A percentile compares a stretch with the other conserved stretches of the same genome.
phyloP scores from a whole-genome alignment of 306 rosid species.

The Styphnolobium japonicum region DNA sequence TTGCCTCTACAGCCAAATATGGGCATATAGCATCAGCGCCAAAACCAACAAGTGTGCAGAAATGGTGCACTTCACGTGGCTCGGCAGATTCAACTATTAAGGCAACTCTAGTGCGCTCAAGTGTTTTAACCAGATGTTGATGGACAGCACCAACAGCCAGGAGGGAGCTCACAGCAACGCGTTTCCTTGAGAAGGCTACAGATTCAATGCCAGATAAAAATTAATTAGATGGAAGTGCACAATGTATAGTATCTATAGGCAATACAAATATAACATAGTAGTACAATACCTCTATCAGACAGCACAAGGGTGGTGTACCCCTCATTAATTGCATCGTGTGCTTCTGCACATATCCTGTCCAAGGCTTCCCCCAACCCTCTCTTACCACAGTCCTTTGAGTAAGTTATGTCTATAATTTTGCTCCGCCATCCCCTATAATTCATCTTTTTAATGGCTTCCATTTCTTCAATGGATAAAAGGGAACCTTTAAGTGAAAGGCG shows the following conservation, averaged over 20 bases:
- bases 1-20: slow-evolving; percentile 83
- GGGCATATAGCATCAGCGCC: slow-evolving; percentile 98
- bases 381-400: slow-evolving; percentile 71
- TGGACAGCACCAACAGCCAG: slow-evolving; percentile 96
- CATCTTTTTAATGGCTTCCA: slow-evolving; percentile 85
- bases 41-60: slow-evolving; percentile 93
- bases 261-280: slow-evolving; percentile 8
- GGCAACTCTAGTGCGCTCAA: slow-evolving; percentile 93
- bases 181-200: slow-evolving; percentile 78
- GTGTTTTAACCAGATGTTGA: slow-evolving; percentile 85
- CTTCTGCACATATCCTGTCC: slow-evolving; percentile 83
- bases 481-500: slow-evolving; percentile 93
- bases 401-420: slow-evolving; percentile 90
- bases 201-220: slow-evolving; percentile 13
- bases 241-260: neutral
- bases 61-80: slow-evolving; percentile 98
- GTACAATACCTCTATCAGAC: slow-evolving; percentile 89
- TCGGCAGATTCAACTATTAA: slow-evolving; percentile 94
- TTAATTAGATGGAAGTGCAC: neutral
- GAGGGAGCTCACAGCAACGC: slow-evolving; percentile 92
- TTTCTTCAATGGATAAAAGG: slow-evolving; percentile 71
- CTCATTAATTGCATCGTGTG: slow-evolving; percentile 73
- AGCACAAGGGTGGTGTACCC: slow-evolving; percentile 86
- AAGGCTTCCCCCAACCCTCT: slow-evolving; percentile 82
- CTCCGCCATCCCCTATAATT: slow-evolving; percentile 86